phyloP scores from a whole-genome alignment of 1,139 yeast genomes.

The Zygosaccharomyces pseudobailii region DNA sequence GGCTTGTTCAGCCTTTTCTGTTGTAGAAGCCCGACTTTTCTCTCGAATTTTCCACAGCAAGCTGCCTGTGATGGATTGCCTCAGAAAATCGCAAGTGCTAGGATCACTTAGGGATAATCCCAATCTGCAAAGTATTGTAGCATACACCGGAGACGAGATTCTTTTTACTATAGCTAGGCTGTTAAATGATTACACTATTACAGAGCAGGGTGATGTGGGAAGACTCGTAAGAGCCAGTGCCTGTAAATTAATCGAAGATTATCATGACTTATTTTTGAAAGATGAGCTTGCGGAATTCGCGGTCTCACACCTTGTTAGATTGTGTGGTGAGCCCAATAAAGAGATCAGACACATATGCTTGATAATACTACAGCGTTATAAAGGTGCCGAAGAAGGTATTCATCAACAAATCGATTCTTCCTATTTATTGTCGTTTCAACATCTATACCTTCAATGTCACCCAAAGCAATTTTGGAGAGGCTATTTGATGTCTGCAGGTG shows the following conservation, averaged over 20 bases:
- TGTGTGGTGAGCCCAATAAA: constrained; percentile 51
- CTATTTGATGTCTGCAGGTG: constrained; percentile 53
- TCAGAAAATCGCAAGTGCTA: constrained; percentile 21
- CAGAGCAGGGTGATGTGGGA: constrained; percentile 78
- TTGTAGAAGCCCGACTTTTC: constrained; percentile 12
- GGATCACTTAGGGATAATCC: constrained; percentile 12
- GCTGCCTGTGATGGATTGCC: constrained; percentile 16
- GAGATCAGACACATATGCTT: constrained; percentile 36
- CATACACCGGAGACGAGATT: constrained; percentile 1
- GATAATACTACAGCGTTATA: constrained; percentile 6
- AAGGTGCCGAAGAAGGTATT: not conserved
- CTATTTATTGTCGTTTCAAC: constrained; percentile 18
- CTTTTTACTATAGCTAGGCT: constrained; percentile 25
- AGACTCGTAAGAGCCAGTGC: constrained; percentile 58
- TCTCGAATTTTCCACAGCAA: constrained; percentile 8
- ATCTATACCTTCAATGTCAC: constrained; percentile 10
- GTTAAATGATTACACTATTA: constrained; percentile 60
- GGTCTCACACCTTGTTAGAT: constrained; percentile 43
- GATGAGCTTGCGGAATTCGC: constrained; percentile 15
- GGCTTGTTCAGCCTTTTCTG: constrained; percentile 23
- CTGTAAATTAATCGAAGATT: constrained; percentile 38
- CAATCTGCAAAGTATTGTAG: constrained; percentile 1
- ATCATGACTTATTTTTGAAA: constrained; percentile 24
- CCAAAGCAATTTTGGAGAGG: constrained; percentile 50
- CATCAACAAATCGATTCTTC: constrained; percentile 1